Conservation (phyloP, 1,284 basidiomycete species). For the Puccinia coronata region DNA sequence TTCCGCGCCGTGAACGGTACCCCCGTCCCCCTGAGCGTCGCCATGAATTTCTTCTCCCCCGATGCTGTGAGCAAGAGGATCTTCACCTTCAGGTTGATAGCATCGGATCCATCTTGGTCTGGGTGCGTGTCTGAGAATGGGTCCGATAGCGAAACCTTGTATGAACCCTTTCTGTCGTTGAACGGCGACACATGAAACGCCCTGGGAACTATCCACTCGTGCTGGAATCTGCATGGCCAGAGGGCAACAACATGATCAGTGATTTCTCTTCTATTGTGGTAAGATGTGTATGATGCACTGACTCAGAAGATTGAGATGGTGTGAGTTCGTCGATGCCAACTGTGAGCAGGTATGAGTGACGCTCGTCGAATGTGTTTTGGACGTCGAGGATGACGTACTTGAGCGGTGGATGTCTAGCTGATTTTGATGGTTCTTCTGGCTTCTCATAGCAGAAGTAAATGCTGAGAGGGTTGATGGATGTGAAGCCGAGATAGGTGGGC, state of each 20-base stretch:
- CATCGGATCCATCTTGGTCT: too few relatives aligned
- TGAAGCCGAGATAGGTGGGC: conserved; percentile 70
- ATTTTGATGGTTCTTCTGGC: too few relatives aligned
- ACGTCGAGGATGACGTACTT: conserved; percentile 70
- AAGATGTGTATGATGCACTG: background rate
- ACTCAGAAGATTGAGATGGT: conserved; percentile 60
- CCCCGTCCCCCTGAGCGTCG: conserved; percentile 59
- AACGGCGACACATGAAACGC: conserved; percentile 79
- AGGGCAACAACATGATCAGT: too few relatives aligned
- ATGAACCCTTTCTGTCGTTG: conserved; percentile 73
- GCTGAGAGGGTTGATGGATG: conserved; percentile 74
- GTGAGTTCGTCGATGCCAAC: conserved; percentile 62
- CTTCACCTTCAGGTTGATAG: conserved; percentile 51
- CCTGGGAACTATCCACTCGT: conserved; percentile 72
- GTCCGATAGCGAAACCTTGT: conserved; percentile 63
- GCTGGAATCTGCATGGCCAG: conserved; percentile 64
- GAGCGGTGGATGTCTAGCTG: too few relatives aligned
- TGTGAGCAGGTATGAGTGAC: conserved; percentile 65
- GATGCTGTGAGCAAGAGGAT: conserved; percentile 56
- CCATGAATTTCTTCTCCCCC: conserved; percentile 63
- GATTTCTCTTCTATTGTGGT: too few relatives aligned
- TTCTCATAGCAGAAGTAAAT: conserved; percentile 75
- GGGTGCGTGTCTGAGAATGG: conserved; percentile 59
- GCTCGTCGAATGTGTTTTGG: conserved; percentile 76
- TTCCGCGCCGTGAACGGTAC: conserved; percentile 62